Evolutionary conservation across 345 rosid genomes (phyloP), one percentile per base, ranked within the genome.

Genomic region (Ceriops tagal): DNA sequence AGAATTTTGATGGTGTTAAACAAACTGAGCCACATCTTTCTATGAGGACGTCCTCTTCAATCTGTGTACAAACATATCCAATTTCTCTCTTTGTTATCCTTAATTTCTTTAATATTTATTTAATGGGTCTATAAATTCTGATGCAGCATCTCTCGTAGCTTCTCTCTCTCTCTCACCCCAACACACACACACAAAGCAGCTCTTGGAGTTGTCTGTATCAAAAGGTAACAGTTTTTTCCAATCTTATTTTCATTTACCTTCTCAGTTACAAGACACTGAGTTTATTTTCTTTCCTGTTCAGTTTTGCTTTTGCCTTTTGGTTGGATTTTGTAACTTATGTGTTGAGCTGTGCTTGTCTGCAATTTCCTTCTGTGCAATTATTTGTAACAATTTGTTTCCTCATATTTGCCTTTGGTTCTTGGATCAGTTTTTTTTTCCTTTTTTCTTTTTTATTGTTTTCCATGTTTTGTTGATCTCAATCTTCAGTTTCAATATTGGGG

Each of bases 21-120:
- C 67, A 39, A n/a, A 56, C 61, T 13, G 20, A 58, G 0, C 31
- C 56, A 46, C 57, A 21, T 66, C 76, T 20, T 30, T 66, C 19
- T 19, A 27, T 7, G 37, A 15, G 61, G 71, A 51, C 27, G 35
- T 61, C 22, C 37, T 19, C 27, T 32, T 20, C 53, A 15, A 8
- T 9, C 16, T 10, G 19, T 11, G 11, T 15, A 13, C 16, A 20
- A 51, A 10, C 31, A 30, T 24, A 5, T 16, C 20, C 4, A 5
- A 32, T 8, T 8, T 53, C 4, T 7, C 4, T 43, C 5, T 13
- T 16, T 3, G 0, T 3, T 15, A 43, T 43, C 4, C 16, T 43
- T 13, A 43, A 13, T 43, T 43, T 43, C 49, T 13, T 43, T 43
- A 43, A 43, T 10, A 39, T 39, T 10, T 39, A 39, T 39, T 39